Conservation (phyloP, 1,139 yeast species). For the Candida sp. region DNA sequence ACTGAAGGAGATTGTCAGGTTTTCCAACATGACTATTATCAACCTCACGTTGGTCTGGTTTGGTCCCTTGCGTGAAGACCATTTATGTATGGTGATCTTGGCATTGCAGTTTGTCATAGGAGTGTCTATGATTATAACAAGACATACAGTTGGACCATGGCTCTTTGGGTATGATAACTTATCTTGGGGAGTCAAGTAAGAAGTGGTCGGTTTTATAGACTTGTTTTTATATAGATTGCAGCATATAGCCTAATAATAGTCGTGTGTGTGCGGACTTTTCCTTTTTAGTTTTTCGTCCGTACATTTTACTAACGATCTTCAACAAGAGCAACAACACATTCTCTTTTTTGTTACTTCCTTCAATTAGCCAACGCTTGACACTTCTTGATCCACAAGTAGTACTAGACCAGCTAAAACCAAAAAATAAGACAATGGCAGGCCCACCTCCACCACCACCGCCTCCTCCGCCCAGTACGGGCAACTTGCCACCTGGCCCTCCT, state of each 20-base stretch:
- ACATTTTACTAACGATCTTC: background rate
- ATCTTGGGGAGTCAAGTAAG: slow-evolving; percentile 45
- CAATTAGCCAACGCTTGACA: too few species aligned
- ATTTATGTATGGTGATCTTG: slow-evolving; percentile 63
- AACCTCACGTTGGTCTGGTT: slow-evolving; percentile 82
- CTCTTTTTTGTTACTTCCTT: background rate
- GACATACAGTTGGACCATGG: slow-evolving; percentile 89
- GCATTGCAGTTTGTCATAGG: slow-evolving; percentile 70
- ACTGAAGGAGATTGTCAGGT: slow-evolving; percentile 41
- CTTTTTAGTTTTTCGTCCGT: background rate
- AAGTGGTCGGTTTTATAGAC: slow-evolving; percentile 4
- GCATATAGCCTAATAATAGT: background rate
- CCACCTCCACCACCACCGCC: slow-evolving; percentile 38
- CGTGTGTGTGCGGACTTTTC: background rate
- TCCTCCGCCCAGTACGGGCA: slow-evolving; percentile 28
- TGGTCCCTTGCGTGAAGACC: slow-evolving; percentile 91
- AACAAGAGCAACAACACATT: background rate
- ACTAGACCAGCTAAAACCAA: background rate
- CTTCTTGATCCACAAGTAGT: background rate
- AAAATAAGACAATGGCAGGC: slow-evolving; percentile 13
- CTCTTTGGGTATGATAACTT: slow-evolving; percentile 90
- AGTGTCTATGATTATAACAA: slow-evolving; percentile 61
- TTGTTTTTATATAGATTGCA: background rate
- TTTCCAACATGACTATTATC: slow-evolving; percentile 87
- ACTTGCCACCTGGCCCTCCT: slow-evolving; percentile 29